Base-by-base conservation (phyloP, 2,329 filamentous ascomycete species). In the Thelonectria blattea region DNA sequence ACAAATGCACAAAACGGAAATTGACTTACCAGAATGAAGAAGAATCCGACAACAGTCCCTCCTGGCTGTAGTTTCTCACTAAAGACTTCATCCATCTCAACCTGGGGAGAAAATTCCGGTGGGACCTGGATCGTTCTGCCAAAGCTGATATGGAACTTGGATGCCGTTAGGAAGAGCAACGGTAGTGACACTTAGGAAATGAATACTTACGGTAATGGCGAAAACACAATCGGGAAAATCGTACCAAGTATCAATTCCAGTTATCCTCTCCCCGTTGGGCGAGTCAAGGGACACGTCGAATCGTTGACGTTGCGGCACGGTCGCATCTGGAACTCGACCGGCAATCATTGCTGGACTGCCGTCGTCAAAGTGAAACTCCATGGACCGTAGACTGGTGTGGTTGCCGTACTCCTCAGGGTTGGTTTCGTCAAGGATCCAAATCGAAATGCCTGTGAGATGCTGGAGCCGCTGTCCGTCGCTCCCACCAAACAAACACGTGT, bases 401-500 rank as follows among this genome's bases (percentile, higher is more conserved):
- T 52, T 32, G 18, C 27, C 32, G 8, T 18, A 15, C 12, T 37
- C 14, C 5, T 52, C 48, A 22, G 42, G 11, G 22, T 17, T 24
- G n/a, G 48, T 48, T 17, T 46, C 24, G 17, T 56, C 52, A 37
- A 34, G 27, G 8, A 39, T 51, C 53, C 53, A 53, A 30, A 57
- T 39, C 20, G 14, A 14, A 24, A 61, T 17, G 18, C 53, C 18
- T 8, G 49, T 50, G 37, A 61, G 48, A 58, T 46, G 30, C 20
- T 42, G 53, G 24, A 61, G 49, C 4, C 45, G 51, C 15, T 50
- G 20, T 9, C 53, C 58, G n/a, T 61, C 30, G 2, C 5, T 17
- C 12, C 53, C 53, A 2, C 53, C 58, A 42, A 61, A 61, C 24
- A 61, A 27, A 27, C 53, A 61, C 10, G 53, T 18, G 9, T 48